Evolutionary conservation across 1,284 basidiomycete genomes (phyloP).

Genomic region (Ustilago shanxiensis): DNA sequence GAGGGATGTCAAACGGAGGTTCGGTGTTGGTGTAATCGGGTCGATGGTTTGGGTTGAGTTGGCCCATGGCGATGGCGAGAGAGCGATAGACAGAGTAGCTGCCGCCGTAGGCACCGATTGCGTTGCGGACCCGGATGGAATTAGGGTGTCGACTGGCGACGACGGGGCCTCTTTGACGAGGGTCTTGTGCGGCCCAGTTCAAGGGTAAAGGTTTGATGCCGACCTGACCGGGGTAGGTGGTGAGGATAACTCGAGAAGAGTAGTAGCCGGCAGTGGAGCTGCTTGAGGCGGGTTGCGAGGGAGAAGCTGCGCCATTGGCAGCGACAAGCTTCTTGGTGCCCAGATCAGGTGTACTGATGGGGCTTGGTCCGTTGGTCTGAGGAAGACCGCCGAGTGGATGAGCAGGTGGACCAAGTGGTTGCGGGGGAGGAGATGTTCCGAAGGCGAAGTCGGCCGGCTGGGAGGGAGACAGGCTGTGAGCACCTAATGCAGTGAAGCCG

Average conservation of each 20-base stretch:
- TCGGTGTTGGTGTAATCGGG: slow-evolving; percentile 82
- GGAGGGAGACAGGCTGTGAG: slow-evolving; percentile 45
- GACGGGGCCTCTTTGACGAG: slow-evolving; percentile 82
- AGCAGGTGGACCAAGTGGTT: slow-evolving; percentile 56
- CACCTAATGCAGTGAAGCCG: slow-evolving; percentile 52
- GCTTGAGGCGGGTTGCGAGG: slow-evolving; percentile 24
- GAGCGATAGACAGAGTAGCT: slow-evolving; percentile 95
- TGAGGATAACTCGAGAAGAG: slow-evolving; percentile 58
- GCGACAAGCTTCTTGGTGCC: slow-evolving; percentile 29
- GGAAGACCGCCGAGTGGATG: slow-evolving; percentile 33
- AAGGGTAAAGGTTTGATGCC: slow-evolving; percentile 82
- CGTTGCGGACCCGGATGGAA: slow-evolving; percentile 89
- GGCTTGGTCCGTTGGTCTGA: slow-evolving; percentile 52
- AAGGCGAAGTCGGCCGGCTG: slow-evolving; percentile 38
- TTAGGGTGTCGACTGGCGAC: slow-evolving; percentile 87
- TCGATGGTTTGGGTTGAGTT: slow-evolving; percentile 79
- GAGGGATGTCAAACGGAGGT: slow-evolving; percentile 86
- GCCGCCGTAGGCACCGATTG: slow-evolving; percentile 92
- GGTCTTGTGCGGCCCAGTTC: slow-evolving; percentile 82
- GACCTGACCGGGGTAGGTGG: slow-evolving; percentile 64
- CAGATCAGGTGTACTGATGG: slow-evolving; percentile 57
- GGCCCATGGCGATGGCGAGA: slow-evolving; percentile 80
- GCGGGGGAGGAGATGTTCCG: slow-evolving; percentile 54
- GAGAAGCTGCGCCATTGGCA: slow-evolving; percentile 29
- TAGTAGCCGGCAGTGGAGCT: slow-evolving; percentile 50